Base-by-base conservation (phyloP, 352 stramenopile genomes). In the Albugo candida region DNA sequence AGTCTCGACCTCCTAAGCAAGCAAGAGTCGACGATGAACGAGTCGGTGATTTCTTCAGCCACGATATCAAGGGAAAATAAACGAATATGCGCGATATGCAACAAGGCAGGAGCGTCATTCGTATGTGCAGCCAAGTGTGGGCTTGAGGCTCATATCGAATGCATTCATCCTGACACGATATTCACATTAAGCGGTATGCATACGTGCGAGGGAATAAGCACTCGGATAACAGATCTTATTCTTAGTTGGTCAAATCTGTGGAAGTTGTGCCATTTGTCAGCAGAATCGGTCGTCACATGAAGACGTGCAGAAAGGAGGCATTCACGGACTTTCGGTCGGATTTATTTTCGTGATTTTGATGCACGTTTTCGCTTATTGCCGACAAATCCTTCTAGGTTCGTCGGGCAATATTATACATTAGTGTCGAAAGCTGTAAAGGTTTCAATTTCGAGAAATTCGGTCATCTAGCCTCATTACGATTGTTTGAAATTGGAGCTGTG, bases 371-470 rank as follows among this genome's bases (percentile, higher is more conserved):
- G 52, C 11, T 53, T 41, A 31, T 49, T 39, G 36, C 35, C 11
- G 1, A 45, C 14, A 18, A 16, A 13, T 36, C 19, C 6, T n/a
- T 24, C n/a, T 37, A 82, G 70, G 60, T 81, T 42, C 68, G 68
- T 47, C 63, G 72, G 14, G 71, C 75, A 11, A 79, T 87, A 39
- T 52, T 84, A 47, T 81, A 62, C 27, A 42, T 84, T 12, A 87
- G 84, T 31, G 49, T 79, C 10, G 71, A 87, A 48, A 84, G 66
- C 17, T 81, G 73, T 35, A 73, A 43, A 31, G 61, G 59, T 14
- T 35, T 47, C 10, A 81, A 76, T 51, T 87, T 87, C 48, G 68
- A 83, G 31, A 81, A 81, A 50, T 82, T 87, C 54, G 75, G 75
- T 6, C 71, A 87, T 55, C 61, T 87, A 36, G 62, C 68, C 10